Percentiles rank a stretch among this genome's conserved stretches.
Evolutionary conservation across 2,329 filamentous ascomycete genomes (phyloP).

Genomic region (Colletotrichum tropicale): DNA sequence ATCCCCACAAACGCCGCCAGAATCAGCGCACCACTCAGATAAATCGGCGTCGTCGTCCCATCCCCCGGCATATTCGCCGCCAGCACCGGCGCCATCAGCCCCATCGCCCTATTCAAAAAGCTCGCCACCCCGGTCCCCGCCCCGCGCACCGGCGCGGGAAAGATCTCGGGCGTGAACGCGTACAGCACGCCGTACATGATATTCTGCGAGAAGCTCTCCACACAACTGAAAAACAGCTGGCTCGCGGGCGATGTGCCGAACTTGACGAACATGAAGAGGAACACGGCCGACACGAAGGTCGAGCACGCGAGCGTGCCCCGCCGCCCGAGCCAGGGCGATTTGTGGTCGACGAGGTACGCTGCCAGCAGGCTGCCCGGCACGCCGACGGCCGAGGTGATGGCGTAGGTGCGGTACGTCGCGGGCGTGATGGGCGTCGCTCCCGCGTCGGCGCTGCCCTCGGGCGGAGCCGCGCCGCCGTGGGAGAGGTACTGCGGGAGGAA

Average conservation of each 20-base stretch:
- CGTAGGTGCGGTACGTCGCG: slow-evolving; percentile 78
- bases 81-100: slow-evolving; percentile 71
- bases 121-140: slow-evolving; percentile 75
- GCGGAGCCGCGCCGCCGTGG: slow-evolving; percentile 48
- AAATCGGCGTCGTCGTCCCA: slow-evolving; percentile 61
- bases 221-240: slow-evolving; percentile 70
- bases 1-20: slow-evolving; percentile 64
- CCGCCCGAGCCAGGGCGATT: slow-evolving; percentile 67
- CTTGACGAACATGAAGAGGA: slow-evolving; percentile 70
- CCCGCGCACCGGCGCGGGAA: slow-evolving; percentile 73
- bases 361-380: slow-evolving; percentile 79
- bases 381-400: slow-evolving; percentile 78
- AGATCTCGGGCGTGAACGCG: slow-evolving; percentile 78
- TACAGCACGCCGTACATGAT: slow-evolving; percentile 81
- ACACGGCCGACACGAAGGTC: slow-evolving; percentile 70
- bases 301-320: slow-evolving; percentile 74
- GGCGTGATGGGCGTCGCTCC: slow-evolving; percentile 39
- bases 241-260: slow-evolving; percentile 59
- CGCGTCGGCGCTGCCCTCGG: slow-evolving; percentile 31
- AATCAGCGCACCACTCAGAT: slow-evolving; percentile 61
- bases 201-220: slow-evolving; percentile 75
- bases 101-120: slow-evolving; percentile 71
- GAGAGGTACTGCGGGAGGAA: slow-evolving; percentile 88
- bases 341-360: slow-evolving; percentile 72
- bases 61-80: slow-evolving; percentile 66